These are phyloP conservation scores for Syncephalastrum monosporum DNA, from an alignment of 371 early-diverging fungal species.

Conservation along the genomic window DNA sequence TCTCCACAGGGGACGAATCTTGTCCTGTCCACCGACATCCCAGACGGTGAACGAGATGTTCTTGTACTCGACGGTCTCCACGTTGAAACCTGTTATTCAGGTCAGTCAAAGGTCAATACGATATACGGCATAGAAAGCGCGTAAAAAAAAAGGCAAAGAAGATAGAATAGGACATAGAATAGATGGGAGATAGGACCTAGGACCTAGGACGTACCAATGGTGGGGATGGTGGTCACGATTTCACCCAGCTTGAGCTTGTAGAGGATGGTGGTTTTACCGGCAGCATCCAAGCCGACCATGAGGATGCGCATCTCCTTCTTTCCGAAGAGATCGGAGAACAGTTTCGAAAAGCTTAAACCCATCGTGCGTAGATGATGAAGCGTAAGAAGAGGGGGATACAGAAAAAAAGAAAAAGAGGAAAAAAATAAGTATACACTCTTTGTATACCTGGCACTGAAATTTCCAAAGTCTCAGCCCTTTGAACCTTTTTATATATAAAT, in stretches of 20 bases:
- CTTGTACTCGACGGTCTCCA: constrained; percentile 95
- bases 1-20: constrained; percentile 56
- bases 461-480: no score
- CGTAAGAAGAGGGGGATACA: no score
- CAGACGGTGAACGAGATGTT: constrained; percentile 97
- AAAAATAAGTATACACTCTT: no score
- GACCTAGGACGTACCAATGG: constrained; percentile 44
- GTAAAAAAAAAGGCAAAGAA: no score
- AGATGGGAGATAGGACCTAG: no score
- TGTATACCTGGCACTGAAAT: no score
- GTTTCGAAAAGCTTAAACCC: constrained; percentile 48
- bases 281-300: constrained; percentile 96
- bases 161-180: no score
- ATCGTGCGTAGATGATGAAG: constrained; percentile 13
- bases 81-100: constrained; percentile 86
- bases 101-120: no score
- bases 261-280: constrained; percentile 99
- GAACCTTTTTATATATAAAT: no score
- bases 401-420: no score
- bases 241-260: constrained; percentile 87
- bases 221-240: constrained; percentile 96
- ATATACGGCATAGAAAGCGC: neutral
- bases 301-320: constrained; percentile 95
- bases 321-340: constrained; percentile 58
- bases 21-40: constrained; percentile 89